phyloP scores from a whole-genome alignment of 768 basidiomycete species.

The Hericium erinaceus region DNA sequence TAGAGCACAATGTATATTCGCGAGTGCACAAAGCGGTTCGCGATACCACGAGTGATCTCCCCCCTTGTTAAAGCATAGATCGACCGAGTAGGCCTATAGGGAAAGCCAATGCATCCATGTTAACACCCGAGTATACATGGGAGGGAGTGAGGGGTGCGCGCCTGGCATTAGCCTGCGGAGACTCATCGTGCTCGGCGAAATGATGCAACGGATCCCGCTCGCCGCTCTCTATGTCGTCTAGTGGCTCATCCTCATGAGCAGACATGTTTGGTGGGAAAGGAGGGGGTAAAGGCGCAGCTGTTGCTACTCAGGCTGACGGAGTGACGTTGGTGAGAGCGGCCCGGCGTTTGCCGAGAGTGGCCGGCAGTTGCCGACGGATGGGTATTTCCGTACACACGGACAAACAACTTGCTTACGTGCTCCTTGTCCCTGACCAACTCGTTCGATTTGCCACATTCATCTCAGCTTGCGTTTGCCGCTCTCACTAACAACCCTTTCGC shows the following conservation, averaged over 20 bases:
- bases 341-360: neutral
- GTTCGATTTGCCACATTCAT: neutral
- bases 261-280: conserved; percentile 16
- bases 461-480: no score
- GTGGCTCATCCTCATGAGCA: conserved; percentile 15
- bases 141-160: conserved; percentile 12
- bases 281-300: neutral
- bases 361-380: neutral
- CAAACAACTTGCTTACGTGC: no score
- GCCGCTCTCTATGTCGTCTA: conserved; percentile 22
- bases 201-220: conserved; percentile 22
- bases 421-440: neutral
- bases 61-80: conserved; percentile 78
- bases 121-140: conserved; percentile 12
- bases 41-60: conserved; percentile 78
- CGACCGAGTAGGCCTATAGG: conserved; percentile 60
- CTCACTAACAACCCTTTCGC: no score
- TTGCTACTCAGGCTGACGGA: no score
- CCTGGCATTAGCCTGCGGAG: conserved; percentile 12
- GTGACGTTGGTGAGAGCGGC: no score
- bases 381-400: no score
- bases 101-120: conserved; percentile 1
- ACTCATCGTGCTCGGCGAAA: conserved; percentile 4
- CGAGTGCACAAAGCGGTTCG: conserved; percentile 86
- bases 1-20: conserved; percentile 82